Base-by-base conservation (phyloP, 2,329 filamentous ascomycete species). In the Fulvia fulva region DNA sequence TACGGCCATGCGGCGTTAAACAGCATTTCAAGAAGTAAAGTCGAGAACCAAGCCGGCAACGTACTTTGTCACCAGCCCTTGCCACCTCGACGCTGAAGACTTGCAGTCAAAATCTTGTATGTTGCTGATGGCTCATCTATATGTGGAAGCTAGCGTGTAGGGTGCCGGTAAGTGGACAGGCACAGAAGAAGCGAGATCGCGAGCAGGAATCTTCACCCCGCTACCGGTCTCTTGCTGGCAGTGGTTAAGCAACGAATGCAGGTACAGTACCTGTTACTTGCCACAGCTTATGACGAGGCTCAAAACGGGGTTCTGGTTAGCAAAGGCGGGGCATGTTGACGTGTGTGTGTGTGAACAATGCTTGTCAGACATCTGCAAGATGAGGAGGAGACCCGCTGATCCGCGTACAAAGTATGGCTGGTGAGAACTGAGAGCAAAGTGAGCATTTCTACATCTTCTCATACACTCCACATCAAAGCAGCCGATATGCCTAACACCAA, bases 401-500 rank as follows among this genome's bases (percentile, higher is more conserved):
- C 37, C 37, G 37, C 34, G 16, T 19, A 16, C n/a, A 19, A 41
- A 41, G n/a, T n/a, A 41, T 19, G 37, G 14, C 37, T 5, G 37
- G n/a, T 19, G 16, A 34, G 16, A 41, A n/a, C 37, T 41, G 16
- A 41, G 16, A 6, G 14, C 37, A 41, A n/a, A 41, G 37, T n/a
- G 14, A 19, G 2, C 37, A 16, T 41, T 19, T 7, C 7, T 19
- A 7, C 14, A n/a, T n/a, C 37, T n/a, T 6, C 37, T 19, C 37
- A 3, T 41, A n/a, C 14, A 41, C 37, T 32, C 28, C 28, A 5
- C 3, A 16, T 8, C 4, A 19, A 23, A 47, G 37, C 51, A 45
- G 7, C 55, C 58, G 66, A 34, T n/a, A 72, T 73, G 71, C 60
- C 69, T 5, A 69, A 70, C 50, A 73, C 68, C 23, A 71, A 74